Conservation (phyloP, 2,329 filamentous ascomycete genomes). For the Gyromitra esculenta region DNA sequence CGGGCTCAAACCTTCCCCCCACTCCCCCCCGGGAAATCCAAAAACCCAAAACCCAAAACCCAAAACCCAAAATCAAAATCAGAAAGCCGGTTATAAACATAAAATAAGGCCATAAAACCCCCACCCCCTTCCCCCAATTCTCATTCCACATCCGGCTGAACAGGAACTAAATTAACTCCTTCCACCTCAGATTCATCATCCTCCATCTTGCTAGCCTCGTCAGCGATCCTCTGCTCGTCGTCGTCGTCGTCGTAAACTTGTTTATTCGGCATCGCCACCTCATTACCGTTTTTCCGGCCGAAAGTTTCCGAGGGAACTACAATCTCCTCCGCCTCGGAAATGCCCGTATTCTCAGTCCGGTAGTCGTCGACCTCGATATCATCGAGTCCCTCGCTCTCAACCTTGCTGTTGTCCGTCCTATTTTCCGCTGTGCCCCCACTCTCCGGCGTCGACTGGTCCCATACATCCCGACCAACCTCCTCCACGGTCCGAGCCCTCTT, state of each 20-base stretch:
- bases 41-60: slow-evolving; percentile 2
- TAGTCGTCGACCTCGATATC: neutral
- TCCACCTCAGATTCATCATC: slow-evolving; percentile 7
- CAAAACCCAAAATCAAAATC: neutral
- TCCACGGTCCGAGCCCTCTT: neutral
- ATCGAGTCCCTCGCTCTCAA: neutral
- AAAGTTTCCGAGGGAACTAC: neutral
- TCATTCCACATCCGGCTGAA: neutral
- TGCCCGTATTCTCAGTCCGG: neutral
- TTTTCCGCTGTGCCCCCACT: neutral
- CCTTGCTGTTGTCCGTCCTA: neutral
- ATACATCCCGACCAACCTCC: neutral
- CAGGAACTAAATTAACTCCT: slow-evolving; percentile 9
- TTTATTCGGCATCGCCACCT: neutral
- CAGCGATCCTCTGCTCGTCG: neutral
- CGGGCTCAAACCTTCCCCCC: no score
- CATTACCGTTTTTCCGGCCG: neutral
- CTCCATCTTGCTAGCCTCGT: neutral
- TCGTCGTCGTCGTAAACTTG: neutral
- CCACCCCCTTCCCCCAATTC: neutral
- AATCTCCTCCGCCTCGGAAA: neutral
- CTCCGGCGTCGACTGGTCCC: neutral
- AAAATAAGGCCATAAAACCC: neutral
- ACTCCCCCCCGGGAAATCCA: no score
- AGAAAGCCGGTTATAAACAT: neutral